phyloP scores from a whole-genome alignment of 768 basidiomycete species.

The Mycena belliarum region DNA sequence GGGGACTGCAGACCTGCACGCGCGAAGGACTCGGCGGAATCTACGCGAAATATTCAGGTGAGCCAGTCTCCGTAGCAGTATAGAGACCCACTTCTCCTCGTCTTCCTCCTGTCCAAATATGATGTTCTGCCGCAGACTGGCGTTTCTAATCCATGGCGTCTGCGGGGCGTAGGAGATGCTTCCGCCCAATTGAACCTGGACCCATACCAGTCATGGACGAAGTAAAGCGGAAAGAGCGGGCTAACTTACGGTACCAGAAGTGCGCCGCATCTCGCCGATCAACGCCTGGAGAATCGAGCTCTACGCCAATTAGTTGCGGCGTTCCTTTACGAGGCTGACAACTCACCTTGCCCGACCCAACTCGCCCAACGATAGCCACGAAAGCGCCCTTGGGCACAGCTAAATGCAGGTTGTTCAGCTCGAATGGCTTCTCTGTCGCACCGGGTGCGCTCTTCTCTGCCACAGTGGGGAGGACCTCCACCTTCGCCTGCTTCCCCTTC shows the following conservation, averaged over 20 bases:
- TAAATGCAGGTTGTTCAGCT: conserved; percentile 47
- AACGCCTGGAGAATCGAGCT: conserved; percentile 57
- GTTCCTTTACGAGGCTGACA: background rate
- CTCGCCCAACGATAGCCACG: conserved; percentile 69
- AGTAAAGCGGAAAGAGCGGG: background rate
- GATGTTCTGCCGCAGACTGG: conserved; percentile 73
- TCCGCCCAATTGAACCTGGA: conserved; percentile 53
- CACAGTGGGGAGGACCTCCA: conserved; percentile 25
- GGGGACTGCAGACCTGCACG: conserved; percentile 42
- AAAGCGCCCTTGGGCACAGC: conserved; percentile 56
- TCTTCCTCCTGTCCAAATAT: conserved; percentile 70
- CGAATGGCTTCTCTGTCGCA: conserved; percentile 47
- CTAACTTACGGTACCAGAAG: conserved; percentile 49
- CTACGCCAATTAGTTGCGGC: too few relatives aligned
- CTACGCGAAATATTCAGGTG: too few relatives aligned
- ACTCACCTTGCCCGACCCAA: conserved; percentile 69
- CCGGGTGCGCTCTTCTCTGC: conserved; percentile 11
- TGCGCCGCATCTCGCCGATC: conserved; percentile 69
- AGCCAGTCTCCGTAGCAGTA: too few relatives aligned
- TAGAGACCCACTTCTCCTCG: conserved; percentile 43
- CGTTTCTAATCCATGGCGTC: conserved; percentile 65
- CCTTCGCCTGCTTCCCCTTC: conserved; percentile 18
- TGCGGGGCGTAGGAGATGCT: conserved; percentile 61
- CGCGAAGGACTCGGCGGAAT: conserved; percentile 56
- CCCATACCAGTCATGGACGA: background rate